Evolutionary conservation across 1,139 yeast species (phyloP).

Genomic region (Maudiozyma humilis): DNA sequence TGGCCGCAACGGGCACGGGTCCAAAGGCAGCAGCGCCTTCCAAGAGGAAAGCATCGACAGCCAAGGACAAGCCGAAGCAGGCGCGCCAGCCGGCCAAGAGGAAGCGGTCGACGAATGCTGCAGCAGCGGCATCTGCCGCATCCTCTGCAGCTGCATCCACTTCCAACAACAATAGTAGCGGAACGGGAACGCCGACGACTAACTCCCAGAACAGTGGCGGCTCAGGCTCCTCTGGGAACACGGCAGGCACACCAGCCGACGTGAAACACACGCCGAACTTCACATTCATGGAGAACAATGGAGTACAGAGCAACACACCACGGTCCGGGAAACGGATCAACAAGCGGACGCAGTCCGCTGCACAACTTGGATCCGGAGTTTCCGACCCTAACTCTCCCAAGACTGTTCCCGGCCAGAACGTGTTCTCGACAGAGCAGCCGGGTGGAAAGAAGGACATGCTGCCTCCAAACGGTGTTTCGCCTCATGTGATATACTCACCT

Average conservation of each 20-base stretch:
- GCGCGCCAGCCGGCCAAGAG: conserved; percentile 3
- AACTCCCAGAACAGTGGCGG: not conserved
- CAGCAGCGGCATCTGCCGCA: no score
- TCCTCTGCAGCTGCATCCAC: not conserved
- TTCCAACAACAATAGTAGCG: not conserved
- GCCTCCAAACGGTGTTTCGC: conserved; percentile 8
- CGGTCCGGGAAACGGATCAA: not conserved
- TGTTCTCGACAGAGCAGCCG: not conserved
- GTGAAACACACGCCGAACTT: conserved; percentile 3
- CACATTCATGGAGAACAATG: conserved; percentile 6
- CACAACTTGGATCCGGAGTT: not conserved
- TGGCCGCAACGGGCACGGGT: not conserved
- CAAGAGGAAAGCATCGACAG: not conserved
- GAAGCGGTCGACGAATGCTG: conserved; percentile 4
- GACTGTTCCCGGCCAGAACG: not conserved
- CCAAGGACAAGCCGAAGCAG: conserved; percentile 1
- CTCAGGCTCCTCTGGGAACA: not conserved
- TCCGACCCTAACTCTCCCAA: conserved; percentile 5
- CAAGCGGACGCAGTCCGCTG: not conserved
- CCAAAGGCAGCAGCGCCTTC: not conserved
- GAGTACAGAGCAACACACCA: conserved; percentile 2
- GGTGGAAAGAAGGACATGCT: conserved; percentile 6
- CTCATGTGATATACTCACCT: conserved; percentile 7
- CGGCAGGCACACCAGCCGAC: conserved; percentile 3
- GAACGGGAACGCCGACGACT: not conserved